Percentiles rank a stretch among this genome's conserved stretches.
Evolutionary conservation across 2,329 filamentous ascomycete species (phyloP).

Genomic region (Colletotrichum graminicola): DNA sequence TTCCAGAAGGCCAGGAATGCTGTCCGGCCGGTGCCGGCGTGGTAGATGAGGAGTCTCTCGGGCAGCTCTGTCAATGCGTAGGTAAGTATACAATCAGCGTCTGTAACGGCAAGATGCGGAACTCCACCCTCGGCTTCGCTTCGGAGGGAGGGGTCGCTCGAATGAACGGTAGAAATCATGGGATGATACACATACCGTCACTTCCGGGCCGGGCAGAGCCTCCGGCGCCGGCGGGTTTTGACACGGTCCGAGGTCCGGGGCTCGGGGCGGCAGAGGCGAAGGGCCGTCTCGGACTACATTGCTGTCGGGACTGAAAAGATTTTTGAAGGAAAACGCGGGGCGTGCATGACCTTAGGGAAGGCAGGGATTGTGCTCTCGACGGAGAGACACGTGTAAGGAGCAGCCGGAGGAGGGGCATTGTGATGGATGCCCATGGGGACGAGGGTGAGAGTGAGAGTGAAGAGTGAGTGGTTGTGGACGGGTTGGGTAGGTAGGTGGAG

Average conservation of each 20-base stretch:
- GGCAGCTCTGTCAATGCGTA: constrained; percentile 59
- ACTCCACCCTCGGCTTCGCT: not conserved
- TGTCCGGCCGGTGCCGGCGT: constrained; percentile 76
- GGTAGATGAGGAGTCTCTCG: constrained; percentile 77
- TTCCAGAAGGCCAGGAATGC: constrained; percentile 79
- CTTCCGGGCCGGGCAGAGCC: constrained; percentile 3
- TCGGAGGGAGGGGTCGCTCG: not conserved
- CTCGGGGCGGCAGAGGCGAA: constrained; percentile 33
- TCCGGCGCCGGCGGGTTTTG: constrained; percentile 21
- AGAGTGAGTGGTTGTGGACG: constrained; percentile 9
- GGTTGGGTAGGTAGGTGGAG: constrained; percentile 1
- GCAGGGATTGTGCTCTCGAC: not conserved
- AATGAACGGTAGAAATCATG: not conserved
- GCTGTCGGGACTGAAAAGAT: constrained; percentile 27
- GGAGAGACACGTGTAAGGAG: constrained; percentile 7
- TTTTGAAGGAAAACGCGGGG: constrained; percentile 25
- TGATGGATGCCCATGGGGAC: constrained; percentile 8
- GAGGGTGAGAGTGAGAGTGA: constrained; percentile 2
- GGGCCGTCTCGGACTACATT: constrained; percentile 22
- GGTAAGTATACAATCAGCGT: constrained; percentile 9
- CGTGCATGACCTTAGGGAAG: constrained; percentile 24
- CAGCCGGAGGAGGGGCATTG: constrained; percentile 29
- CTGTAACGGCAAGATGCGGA: not conserved
- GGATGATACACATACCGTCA: not conserved
- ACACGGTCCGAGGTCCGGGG: constrained; percentile 5